Percentiles rank a stretch among this genome's conserved stretches.
Conservation (phyloP, 805 yeast species). For the Nakazawaea wyomingensis region DNA sequence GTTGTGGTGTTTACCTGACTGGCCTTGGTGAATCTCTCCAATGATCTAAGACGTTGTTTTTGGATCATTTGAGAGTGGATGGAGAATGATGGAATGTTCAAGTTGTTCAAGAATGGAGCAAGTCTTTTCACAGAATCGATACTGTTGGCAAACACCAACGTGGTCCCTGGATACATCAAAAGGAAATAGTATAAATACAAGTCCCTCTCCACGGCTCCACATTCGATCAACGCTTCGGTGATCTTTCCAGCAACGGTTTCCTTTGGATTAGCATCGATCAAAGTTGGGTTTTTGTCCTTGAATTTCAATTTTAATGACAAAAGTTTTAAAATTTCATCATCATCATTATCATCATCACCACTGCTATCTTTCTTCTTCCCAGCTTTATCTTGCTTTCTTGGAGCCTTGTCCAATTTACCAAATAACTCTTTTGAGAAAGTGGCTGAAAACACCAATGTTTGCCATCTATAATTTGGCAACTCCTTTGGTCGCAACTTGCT, state of each 20-base stretch:
- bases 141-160: constrained; percentile 90
- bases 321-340: constrained; percentile 59
- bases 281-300: constrained; percentile 57
- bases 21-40: constrained; percentile 71
- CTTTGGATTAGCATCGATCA: constrained; percentile 83
- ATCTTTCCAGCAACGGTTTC: constrained; percentile 70
- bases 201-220: constrained; percentile 87
- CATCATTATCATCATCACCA: constrained; percentile 35
- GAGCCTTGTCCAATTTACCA: constrained; percentile 52
- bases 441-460: constrained; percentile 91
- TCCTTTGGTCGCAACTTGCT: constrained; percentile 41
- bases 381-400: constrained; percentile 26
- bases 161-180: constrained; percentile 79
- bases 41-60: constrained; percentile 79
- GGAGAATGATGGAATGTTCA: constrained; percentile 64
- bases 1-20: constrained; percentile 45
- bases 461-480: constrained; percentile 45
- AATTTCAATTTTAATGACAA: constrained; percentile 69
- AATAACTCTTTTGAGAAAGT: constrained; percentile 84
- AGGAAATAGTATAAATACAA: constrained; percentile 83
- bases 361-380: constrained; percentile 28
- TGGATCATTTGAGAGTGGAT: constrained; percentile 94
- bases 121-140: constrained; percentile 90
- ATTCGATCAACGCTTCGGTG: constrained; percentile 84
- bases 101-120: constrained; percentile 65